Evolutionary conservation across 2,329 filamentous ascomycete species (phyloP).

Genomic region (Apiospora kogelbergensis): DNA sequence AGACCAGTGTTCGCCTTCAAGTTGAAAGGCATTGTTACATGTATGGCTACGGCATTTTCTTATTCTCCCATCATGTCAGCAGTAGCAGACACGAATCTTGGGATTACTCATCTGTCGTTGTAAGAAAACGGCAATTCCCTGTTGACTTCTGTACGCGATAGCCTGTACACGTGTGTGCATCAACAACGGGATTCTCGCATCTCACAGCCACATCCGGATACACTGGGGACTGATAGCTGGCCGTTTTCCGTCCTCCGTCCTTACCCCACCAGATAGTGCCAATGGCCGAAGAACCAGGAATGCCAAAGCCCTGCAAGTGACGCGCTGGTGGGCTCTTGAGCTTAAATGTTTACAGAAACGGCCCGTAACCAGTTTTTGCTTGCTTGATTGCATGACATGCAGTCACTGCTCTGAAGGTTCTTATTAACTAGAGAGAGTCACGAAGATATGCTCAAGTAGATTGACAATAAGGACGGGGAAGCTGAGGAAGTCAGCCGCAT

Average conservation of each 20-base stretch:
- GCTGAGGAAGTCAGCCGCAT: neutral
- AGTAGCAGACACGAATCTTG: neutral
- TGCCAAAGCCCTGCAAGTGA: neutral
- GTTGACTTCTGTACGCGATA: neutral
- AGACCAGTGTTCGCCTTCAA: neutral
- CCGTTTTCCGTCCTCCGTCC: neutral
- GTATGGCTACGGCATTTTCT: neutral
- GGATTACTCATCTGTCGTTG: neutral
- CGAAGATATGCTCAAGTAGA: neutral
- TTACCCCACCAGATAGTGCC: neutral
- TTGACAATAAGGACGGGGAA: neutral
- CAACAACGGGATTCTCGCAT: neutral
- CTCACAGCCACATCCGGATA: neutral
- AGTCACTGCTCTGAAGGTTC: neutral
- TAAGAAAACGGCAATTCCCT: neutral
- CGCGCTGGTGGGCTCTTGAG: neutral
- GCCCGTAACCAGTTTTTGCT: neutral
- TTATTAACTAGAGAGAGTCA: neutral
- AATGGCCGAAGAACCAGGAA: slow-evolving; percentile 1
- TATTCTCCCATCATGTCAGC: neutral
- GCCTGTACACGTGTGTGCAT: neutral
- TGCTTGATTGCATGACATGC: neutral
- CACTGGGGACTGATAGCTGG: no score
- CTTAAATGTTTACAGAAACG: slow-evolving; percentile 1
- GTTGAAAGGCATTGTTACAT: neutral